phyloP scores from a whole-genome alignment of 2,329 filamentous ascomycete genomes.

The Mycocentrospora acerina region DNA sequence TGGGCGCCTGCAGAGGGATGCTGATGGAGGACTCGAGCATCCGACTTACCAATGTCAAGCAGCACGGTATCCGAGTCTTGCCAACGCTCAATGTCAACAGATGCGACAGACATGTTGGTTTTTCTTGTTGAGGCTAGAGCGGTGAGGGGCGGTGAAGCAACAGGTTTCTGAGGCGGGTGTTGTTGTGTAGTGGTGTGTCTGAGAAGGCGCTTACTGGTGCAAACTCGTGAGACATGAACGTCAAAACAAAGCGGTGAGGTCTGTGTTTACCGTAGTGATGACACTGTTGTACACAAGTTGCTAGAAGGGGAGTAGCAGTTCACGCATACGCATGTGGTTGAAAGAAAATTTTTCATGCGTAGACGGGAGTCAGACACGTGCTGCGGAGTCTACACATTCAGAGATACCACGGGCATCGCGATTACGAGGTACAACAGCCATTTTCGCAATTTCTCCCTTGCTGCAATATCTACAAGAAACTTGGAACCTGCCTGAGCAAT shows the following conservation, averaged over 20 bases:
- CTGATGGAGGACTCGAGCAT: conserved; percentile 15
- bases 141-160: conserved; percentile 38
- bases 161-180: conserved; percentile 24
- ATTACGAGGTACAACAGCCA: conserved; percentile 1
- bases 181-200: conserved; percentile 22
- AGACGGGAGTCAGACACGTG: conserved; percentile 10
- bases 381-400: conserved; percentile 8
- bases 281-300: conserved; percentile 5
- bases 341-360: conserved; percentile 21
- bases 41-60: conserved; percentile 60
- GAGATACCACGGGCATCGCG: no score
- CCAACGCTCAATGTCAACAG: conserved; percentile 34
- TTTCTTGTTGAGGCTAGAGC: conserved; percentile 24
- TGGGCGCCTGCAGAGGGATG: conserved; percentile 6
- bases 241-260: conserved; percentile 32
- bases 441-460: conserved; percentile 7
- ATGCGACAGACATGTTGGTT: conserved; percentile 29
- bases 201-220: conserved; percentile 32
- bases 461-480: conserved; percentile 9
- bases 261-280: conserved; percentile 13
- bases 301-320: conserved; percentile 21
- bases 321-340: conserved; percentile 15
- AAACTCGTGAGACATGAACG: conserved; percentile 19
- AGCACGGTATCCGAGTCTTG: conserved; percentile 51
- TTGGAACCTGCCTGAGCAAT: conserved; percentile 1